Base-by-base conservation (phyloP, 208 protist genomes). In the Willaertia magna region DNA sequence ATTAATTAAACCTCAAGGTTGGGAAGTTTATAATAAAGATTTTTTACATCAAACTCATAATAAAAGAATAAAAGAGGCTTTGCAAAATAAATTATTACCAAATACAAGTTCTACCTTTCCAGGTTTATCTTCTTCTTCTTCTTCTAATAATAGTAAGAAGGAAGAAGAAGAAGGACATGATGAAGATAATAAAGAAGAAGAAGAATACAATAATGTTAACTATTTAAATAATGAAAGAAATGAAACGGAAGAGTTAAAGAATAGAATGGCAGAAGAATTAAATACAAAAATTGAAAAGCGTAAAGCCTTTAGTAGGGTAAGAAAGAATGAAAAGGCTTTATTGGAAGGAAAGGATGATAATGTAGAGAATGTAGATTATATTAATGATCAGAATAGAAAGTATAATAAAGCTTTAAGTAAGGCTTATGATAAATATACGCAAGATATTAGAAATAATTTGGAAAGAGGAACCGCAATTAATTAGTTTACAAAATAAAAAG, bases 401-500 rank as follows among this genome's bases (percentile, higher is more conserved):
- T 81, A 51, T 51, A 81, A 30, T 11, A 81, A 81, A 18, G 26
- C 18, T 30, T 6, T 51, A 30, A 40, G 43, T 34, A 81, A 51
- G 51, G 44, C 44, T 1, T 81, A 51, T 81, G 76, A 81, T 51
- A 47, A 43, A 51, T 81, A 81, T 34, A 81, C 76, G 16, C 26
- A 51, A 52, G 76, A 81, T 9, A 81, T 81, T 51, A 81, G 44
- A 51, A 2, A 4, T 42, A 81, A 81, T 39, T 51, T 81, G 11
- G 76, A 81, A 79, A 79, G 74, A 79, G 74, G 74, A 49, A 79
- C 74, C 1, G 74, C 74, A 9, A 26, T 79, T n/a, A n/a, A n/a
- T n/a, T n/a, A n/a, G n/a, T n/a, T n/a, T n/a, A n/a, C n/a, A n/a
- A n/a, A n/a, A n/a, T n/a, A n/a, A n/a, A n/a, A n/a, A n/a, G n/a